Evolutionary conservation across 2,329 filamentous ascomycete species (phyloP), one percentile per base, ranked within the genome.

Genomic region (Domatiomyces catenatus): DNA sequence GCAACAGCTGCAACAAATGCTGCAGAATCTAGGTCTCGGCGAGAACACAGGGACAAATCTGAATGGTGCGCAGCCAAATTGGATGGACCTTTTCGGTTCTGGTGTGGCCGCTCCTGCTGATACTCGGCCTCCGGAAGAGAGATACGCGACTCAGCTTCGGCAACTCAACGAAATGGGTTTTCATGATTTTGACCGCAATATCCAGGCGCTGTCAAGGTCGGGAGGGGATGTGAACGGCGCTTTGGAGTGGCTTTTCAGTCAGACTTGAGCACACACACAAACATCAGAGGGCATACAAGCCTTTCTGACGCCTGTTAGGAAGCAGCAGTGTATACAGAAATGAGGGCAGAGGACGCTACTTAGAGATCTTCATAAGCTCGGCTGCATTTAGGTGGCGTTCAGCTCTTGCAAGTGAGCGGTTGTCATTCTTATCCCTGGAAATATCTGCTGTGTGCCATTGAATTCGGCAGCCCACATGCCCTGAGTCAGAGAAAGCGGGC

Each of bases 81-180:
- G 53, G n/a, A 55, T 56, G 22, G 66, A 67, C 18, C 59, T 69
- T 44, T 58, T 55, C 64, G 63, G 60, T 17, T 55, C 60, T 8
- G 45, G 26, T 8, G 22, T 47, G 17, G 57, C 56, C 17, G 53
- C 46, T 17, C 84, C 87, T 4, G 68, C 76, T 2, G 92, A 98
- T 68, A 94, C 76, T 62, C 77, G 90, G 55, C 89, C 92, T 3
- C 90, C 92, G 0, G 92, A 98, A 72, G 92, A 96, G 68, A 75
- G 86, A 52, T 98, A 94, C 61, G 88, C 85, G 2, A 81, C 86
- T 28, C 90, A 98, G 68, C 73, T 98, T 47, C 76, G 87, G 53
- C 88, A 96, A 69, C 71, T 98, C 55, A 98, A 98, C 66, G 92
- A 96, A 58, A 98, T 98, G 92, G 92, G 92, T 2, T 98, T 98